Evolutionary conservation across 768 basidiomycete genomes (phyloP), one percentile per base, ranked within the genome.

Genomic region (Dendrothele bispora): DNA sequence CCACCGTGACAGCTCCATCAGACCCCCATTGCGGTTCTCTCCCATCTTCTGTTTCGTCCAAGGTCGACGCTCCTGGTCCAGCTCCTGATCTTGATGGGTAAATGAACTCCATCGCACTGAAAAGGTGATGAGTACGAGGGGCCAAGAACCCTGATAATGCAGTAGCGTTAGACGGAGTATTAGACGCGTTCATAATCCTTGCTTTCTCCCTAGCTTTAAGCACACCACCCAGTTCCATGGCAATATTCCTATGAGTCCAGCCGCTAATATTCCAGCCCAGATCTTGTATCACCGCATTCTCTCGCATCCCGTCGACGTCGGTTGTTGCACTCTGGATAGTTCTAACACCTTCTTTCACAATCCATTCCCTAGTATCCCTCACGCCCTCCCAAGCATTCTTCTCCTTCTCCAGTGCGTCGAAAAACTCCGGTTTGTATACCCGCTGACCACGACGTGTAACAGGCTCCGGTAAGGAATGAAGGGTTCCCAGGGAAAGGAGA

Each of bases 381-480:
- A 89, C 71, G 17, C 74, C 80, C 43, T 77, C 81, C 66, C 75
- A 75, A 4, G 82, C 82, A n/a, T 79, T 77, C 49, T 79, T 76
- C 58, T 82, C 79, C 57, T 69, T 74, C 24, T 69, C 66, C 12
- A 83, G 68, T 34, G 66, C 68, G 24, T 86, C 83, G 62, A 94
- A 99, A 68, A 88, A 92, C 25, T 83, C 80, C 3, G 93, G 91
- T 67, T 98, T 98, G 70, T 75, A 83, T 12, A 91, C 70, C 57
- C 90, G 93, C 63, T 98, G 97, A 8, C 77, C 79, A 2, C 73
- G 79, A 27, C 91, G 75, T 3, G 78, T 73, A 8, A 97, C 92
- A 5, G 97, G 97, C 1, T 83, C 81, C 0, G 97, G 97, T 3
- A 99, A 77, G 3, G 85, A 79, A 58, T 94, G 86, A n/a, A 97